Conservation (phyloP, 768 basidiomycete species). For the Suillus fuscotomentosus region DNA sequence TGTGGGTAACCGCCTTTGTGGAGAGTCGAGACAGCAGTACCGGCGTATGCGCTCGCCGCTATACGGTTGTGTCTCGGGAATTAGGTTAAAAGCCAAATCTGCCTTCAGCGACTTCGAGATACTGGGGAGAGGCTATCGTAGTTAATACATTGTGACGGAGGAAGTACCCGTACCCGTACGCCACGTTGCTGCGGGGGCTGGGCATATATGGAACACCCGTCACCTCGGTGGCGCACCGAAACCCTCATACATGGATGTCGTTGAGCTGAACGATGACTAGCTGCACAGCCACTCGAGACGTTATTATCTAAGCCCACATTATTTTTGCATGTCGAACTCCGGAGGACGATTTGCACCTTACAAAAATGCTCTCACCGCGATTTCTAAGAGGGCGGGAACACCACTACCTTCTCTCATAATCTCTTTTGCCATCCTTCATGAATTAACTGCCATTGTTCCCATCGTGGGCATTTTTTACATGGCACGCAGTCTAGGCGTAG, state of each 20-base stretch:
- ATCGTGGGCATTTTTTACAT: conserved; percentile 72
- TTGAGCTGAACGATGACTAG: too few species aligned
- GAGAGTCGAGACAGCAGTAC: conserved; percentile 49
- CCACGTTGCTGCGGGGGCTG: too few species aligned
- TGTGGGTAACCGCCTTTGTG: conserved; percentile 69
- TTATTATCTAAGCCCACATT: background rate
- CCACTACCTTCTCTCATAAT: conserved; percentile 69
- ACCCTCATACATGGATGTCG: too few species aligned
- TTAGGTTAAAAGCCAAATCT: conserved; percentile 76
- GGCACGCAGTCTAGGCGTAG: conserved; percentile 65
- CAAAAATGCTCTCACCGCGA: conserved; percentile 50
- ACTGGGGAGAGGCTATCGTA: conserved; percentile 38
- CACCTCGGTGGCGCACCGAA: too few species aligned
- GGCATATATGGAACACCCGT: too few species aligned
- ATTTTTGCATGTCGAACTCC: conserved; percentile 14
- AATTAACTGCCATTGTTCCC: conserved; percentile 78
- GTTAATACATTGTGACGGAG: background rate
- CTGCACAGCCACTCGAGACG: background rate
- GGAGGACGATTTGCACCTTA: conserved; percentile 43
- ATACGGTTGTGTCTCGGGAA: conserved; percentile 41
- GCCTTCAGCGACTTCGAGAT: conserved; percentile 72
- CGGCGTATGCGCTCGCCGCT: too few species aligned
- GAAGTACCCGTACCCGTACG: too few species aligned
- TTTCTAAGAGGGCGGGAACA: conserved; percentile 70
- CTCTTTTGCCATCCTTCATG: conserved; percentile 84